These are phyloP conservation scores for Pseudogymnoascus sp. DNA, from an alignment of 2,329 filamentous ascomycete genomes.

Conservation along the genomic window DNA sequence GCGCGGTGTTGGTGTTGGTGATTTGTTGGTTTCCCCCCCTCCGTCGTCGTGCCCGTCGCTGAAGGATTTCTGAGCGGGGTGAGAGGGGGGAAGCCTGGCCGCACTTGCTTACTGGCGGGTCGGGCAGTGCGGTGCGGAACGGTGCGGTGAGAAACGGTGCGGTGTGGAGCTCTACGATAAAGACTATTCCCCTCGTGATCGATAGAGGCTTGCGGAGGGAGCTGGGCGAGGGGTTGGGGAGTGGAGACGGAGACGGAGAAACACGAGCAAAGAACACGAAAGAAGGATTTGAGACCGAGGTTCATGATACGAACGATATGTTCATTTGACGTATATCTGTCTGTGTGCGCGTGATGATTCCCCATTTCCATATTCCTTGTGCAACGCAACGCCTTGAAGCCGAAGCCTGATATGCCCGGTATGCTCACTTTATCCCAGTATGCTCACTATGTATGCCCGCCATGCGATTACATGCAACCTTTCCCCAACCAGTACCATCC, in stretches of 20 bases:
- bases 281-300: not conserved
- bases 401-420: not conserved
- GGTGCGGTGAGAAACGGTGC: not conserved
- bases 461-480: not conserved
- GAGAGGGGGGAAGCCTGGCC: not conserved
- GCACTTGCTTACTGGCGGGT: not conserved
- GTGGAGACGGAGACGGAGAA: not conserved
- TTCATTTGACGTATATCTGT: not conserved
- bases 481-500: not conserved
- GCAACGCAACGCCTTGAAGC: not conserved
- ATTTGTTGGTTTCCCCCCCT: not conserved
- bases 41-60: not conserved
- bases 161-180: not conserved
- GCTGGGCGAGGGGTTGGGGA: not conserved
- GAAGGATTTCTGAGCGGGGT: not conserved
- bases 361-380: not conserved
- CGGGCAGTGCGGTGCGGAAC: no score
- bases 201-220: not conserved
- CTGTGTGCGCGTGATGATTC: not conserved
- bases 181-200: not conserved
- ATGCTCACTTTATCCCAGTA: constrained; percentile 4
- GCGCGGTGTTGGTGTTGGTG: not conserved
- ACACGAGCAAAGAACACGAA: not conserved
- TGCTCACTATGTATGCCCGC: constrained; percentile 6
- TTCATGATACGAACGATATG: not conserved